These are phyloP conservation scores for Melastoma candidum DNA, from an alignment of 441 rosid species.

Conservation along the genomic window DNA sequence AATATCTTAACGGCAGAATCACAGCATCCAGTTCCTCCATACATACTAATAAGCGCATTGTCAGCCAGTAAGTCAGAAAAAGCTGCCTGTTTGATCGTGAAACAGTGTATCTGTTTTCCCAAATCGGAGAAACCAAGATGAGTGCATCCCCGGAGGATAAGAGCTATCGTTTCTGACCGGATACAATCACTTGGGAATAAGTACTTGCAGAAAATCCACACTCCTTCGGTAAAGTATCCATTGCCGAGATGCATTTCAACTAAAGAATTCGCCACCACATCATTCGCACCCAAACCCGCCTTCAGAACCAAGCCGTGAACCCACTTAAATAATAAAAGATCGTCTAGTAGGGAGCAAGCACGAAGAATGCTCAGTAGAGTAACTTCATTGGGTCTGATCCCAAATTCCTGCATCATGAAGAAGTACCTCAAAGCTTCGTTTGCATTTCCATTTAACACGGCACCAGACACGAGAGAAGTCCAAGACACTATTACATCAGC, in stretches of 20 bases:
- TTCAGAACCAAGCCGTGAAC: constrained; percentile 11
- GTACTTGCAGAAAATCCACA: constrained; percentile 9
- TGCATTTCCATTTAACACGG: constrained; percentile 14
- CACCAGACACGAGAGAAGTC: constrained; percentile 27
- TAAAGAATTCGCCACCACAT: constrained; percentile 11
- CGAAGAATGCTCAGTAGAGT: constrained; percentile 10
- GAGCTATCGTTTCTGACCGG: constrained; percentile 9
- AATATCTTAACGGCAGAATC: constrained; percentile 4
- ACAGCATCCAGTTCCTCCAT: constrained; percentile 3
- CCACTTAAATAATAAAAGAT: constrained; percentile 6
- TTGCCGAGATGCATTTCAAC: constrained; percentile 14
- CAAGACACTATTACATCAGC: constrained; percentile 22
- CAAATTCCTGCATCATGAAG: constrained; percentile 13
- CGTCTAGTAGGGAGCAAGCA: constrained; percentile 6
- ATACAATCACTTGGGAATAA: not conserved
- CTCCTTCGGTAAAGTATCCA: constrained; percentile 8
- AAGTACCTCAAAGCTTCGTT: constrained; percentile 9
- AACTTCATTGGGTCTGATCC: constrained; percentile 7
- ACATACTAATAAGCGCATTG: constrained; percentile 10
- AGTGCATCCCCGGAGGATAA: constrained; percentile 10
- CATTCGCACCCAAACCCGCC: constrained; percentile 7
- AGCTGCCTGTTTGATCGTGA: constrained; percentile 6
- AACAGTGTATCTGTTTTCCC: constrained; percentile 15
- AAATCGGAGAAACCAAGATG: not conserved
- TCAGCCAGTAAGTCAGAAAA: constrained; percentile 10